phyloP scores from a whole-genome alignment of 257 asterid genomes.

The Gynochthodes officinalis region DNA sequence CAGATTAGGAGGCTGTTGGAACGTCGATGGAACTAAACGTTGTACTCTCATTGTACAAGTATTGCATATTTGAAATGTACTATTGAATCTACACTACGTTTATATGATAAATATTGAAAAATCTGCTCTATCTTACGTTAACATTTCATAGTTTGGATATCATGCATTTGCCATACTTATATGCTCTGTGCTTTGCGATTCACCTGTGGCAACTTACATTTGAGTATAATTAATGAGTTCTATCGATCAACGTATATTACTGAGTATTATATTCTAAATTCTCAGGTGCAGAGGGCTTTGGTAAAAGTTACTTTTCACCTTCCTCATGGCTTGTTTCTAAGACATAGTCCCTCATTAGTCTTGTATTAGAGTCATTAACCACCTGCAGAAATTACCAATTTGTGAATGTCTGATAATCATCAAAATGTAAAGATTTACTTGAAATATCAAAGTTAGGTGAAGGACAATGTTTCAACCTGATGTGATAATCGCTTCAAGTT shows the following conservation, averaged over 20 bases:
- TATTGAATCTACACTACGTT: no score
- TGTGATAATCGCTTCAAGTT: constrained; percentile 60
- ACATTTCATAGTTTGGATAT: neutral
- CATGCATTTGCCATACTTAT: neutral
- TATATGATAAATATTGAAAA: no score
- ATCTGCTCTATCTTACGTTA: neutral
- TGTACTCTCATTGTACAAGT: neutral
- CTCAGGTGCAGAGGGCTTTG: neutral
- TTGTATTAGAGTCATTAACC: constrained; percentile 71
- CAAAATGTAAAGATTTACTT: neutral
- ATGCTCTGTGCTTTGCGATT: neutral
- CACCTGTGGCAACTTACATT: neutral
- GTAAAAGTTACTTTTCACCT: constrained; percentile 27
- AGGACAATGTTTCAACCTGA: constrained; percentile 37
- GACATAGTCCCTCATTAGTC: constrained; percentile 74
- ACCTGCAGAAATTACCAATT: constrained; percentile 40
- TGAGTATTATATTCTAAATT: neutral
- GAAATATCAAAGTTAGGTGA: neutral
- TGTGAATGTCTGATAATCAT: neutral
- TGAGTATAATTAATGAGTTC: neutral
- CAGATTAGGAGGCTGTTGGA: constrained; percentile 8
- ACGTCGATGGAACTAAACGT: neutral
- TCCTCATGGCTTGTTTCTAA: constrained; percentile 53
- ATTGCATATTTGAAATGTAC: neutral
- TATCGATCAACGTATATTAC: neutral